These are phyloP conservation scores for Acanthamoeba triangularis DNA, from an alignment of 208 protist species.

Conservation along the genomic window DNA sequence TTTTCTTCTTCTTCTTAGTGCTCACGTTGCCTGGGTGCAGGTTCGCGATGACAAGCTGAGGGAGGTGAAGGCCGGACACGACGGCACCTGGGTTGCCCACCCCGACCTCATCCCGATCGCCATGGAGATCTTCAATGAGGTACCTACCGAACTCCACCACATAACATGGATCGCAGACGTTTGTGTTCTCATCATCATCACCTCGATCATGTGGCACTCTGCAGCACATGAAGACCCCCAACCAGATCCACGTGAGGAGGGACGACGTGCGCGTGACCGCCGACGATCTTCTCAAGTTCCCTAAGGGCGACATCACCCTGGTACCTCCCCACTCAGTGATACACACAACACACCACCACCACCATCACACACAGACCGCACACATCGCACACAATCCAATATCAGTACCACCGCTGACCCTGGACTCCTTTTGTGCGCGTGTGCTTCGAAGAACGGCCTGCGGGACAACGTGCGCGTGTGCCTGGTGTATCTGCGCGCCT, in stretches of 20 bases:
- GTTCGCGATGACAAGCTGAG: slow-evolving; percentile 87
- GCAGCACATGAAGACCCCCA: slow-evolving; percentile 86
- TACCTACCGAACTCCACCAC: not conserved
- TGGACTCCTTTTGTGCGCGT: not conserved
- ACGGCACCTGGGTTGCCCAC: slow-evolving; percentile 91
- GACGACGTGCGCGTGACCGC: slow-evolving; percentile 52
- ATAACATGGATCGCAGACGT: not conserved
- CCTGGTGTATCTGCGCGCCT: slow-evolving; percentile 79
- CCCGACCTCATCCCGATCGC: slow-evolving; percentile 89
- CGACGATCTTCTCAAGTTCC: slow-evolving; percentile 69
- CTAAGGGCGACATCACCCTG: slow-evolving; percentile 27
- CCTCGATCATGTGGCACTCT: not conserved
- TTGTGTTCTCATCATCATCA: not conserved
- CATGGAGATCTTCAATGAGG: slow-evolving; percentile 87
- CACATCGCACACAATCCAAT: not conserved
- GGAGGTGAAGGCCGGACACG: slow-evolving; percentile 90
- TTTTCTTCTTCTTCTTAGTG: not conserved
- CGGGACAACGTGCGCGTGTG: slow-evolving; percentile 67
- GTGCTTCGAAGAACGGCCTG: not conserved
- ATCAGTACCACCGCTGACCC: too few species aligned
- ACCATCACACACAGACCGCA: not conserved
- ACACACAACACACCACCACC: not conserved
- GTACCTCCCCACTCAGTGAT: not conserved
- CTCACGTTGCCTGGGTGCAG: not conserved
- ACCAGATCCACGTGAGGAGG: slow-evolving; percentile 85